phyloP scores from a whole-genome alignment of 371 early-diverging fungal genomes.

The Batrachochytrium dendrobatidis region DNA sequence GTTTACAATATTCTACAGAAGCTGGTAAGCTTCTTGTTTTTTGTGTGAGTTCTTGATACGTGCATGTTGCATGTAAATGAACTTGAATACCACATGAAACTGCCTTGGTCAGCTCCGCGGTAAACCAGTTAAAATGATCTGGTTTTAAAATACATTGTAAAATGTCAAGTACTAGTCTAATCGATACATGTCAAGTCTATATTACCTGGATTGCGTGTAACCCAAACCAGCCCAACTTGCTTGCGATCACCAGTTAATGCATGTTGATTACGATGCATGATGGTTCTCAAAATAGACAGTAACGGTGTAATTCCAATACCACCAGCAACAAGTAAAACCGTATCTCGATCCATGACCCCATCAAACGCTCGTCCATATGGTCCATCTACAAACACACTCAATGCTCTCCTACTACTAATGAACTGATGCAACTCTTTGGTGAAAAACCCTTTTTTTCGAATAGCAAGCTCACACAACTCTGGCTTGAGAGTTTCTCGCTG shows the following conservation, averaged over 20 bases:
- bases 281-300: not conserved
- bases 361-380: not conserved
- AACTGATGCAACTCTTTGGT: not conserved
- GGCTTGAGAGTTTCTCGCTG: too few species aligned
- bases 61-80: not conserved
- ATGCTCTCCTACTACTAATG: too few species aligned
- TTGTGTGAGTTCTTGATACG: too few species aligned
- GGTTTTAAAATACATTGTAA: not conserved
- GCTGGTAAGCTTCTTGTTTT: too few species aligned
- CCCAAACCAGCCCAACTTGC: not conserved
- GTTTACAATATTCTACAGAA: too few species aligned
- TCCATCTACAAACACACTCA: not conserved
- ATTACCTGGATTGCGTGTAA: not conserved
- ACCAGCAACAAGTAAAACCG: not conserved
- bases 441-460: not conserved
- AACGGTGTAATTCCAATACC: constrained; percentile 1
- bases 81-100: not conserved
- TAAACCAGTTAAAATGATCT: constrained; percentile 1
- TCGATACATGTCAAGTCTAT: not conserved
- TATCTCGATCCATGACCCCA: not conserved
- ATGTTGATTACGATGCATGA: not conserved
- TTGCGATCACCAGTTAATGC: too few species aligned
- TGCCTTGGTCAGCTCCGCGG: not conserved
- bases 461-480: not conserved
- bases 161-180: not conserved